Evolutionary conservation across 495 filamentous ascomycete species (phyloP).

Genomic region (Hypoxylon fuscum): DNA sequence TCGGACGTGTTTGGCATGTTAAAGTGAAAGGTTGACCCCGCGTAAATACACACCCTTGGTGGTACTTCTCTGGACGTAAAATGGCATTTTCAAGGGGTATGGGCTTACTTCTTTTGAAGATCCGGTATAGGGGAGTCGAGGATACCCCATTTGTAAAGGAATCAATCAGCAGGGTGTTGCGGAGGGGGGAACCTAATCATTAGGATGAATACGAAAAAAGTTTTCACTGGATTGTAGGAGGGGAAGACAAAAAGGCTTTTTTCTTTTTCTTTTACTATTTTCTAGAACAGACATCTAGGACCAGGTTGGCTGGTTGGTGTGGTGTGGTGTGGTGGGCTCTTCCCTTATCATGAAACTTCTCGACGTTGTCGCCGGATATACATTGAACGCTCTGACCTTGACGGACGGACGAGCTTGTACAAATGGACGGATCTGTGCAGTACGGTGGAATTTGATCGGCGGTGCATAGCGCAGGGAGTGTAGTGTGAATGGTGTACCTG

Average conservation of each 20-base stretch:
- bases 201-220: slow-evolving; percentile 42
- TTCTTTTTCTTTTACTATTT: no score
- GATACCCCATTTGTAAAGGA: slow-evolving; percentile 21
- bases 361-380: slow-evolving; percentile 44
- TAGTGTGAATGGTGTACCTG: slow-evolving; percentile 67
- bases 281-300: slow-evolving; percentile 49
- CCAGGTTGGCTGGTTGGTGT: slow-evolving; percentile 51
- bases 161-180: slow-evolving; percentile 39
- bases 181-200: slow-evolving; percentile 32
- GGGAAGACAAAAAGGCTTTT: slow-evolving; percentile 58
- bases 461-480: slow-evolving; percentile 71
- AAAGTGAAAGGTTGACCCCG: slow-evolving; percentile 37
- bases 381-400: slow-evolving; percentile 46
- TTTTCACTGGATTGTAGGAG: slow-evolving; percentile 46
- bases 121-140: slow-evolving; percentile 36
- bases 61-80: slow-evolving; percentile 48
- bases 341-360: slow-evolving; percentile 41
- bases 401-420: slow-evolving; percentile 48
- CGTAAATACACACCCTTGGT: slow-evolving; percentile 48
- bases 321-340: slow-evolving; percentile 39
- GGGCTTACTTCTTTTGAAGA: slow-evolving; percentile 48
- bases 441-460: slow-evolving; percentile 48
- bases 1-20: slow-evolving; percentile 44
- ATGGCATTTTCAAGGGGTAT: slow-evolving; percentile 45
- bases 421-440: slow-evolving; percentile 47